These are phyloP conservation scores for Picea abies DNA, from an alignment of 83 land plant species.

Conservation along the genomic window DNA sequence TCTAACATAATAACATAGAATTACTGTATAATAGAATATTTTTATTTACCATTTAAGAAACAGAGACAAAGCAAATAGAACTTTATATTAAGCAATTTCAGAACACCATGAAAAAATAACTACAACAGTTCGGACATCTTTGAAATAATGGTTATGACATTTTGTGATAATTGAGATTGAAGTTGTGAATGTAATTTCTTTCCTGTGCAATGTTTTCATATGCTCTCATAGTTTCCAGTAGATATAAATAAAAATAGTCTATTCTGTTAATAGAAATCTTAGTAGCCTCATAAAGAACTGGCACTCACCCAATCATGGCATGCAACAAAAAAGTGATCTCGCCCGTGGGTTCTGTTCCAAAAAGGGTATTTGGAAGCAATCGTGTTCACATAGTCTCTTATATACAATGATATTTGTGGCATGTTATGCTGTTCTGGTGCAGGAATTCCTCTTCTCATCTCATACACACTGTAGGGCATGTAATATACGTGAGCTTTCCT, in stretches of 20 bases:
- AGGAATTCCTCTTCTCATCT: conserved; percentile 42
- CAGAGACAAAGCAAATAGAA: background rate
- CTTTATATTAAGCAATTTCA: too few species aligned
- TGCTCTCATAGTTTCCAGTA: background rate
- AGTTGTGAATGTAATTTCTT: background rate
- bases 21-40: background rate
- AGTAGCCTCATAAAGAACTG: background rate
- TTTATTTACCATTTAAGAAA: background rate
- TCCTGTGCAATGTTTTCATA: background rate
- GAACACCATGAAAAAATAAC: too few species aligned
- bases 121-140: too few species aligned
- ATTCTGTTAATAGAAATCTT: background rate
- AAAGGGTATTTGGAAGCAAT: conserved; percentile 59
- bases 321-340: conserved; percentile 70
- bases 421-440: conserved; percentile 42
- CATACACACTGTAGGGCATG: conserved; percentile 54
- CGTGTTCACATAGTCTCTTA: conserved; percentile 48
- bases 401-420: conserved; percentile 32
- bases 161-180: too few species aligned
- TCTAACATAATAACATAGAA: background rate
- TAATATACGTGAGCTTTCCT: conserved; percentile 56
- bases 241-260: background rate
- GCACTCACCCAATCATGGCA: conserved; percentile 76
- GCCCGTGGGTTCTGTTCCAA: conserved; percentile 65
- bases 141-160: too few species aligned